Base-by-base conservation (phyloP, 1,139 yeast genomes). In the Candida tropicalis region DNA sequence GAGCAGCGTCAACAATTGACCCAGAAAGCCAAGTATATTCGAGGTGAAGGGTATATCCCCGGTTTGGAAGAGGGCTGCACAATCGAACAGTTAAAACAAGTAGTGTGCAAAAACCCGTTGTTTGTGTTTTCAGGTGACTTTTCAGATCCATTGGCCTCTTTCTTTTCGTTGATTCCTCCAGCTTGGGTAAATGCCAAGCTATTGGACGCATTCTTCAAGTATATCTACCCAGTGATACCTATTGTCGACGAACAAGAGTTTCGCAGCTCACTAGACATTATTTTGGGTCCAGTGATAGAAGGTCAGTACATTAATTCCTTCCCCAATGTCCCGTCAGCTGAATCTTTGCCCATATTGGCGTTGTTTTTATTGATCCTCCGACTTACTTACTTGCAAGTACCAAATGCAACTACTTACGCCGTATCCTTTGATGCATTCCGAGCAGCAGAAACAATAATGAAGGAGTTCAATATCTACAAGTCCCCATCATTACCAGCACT, bases 161-260 rank as follows among this genome's bases (percentile, higher is more conserved):
- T 42, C 27, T 47, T 47, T 17, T 29, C 26, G 15, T 43, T 47
- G 22, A 45, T 47, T n/a, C 50, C 50, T 3, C 50, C 50, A 10
- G 46, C 50, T 10, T 35, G 41, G 42, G 43, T 43, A 5, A 40
- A 42, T 24, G 34, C 37, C 6, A 37, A 42, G 33, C 40, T 43
- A 17, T 29, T 58, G 12, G 43, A 46, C 11, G 32, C 53, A 13
- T 80, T 68, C 53, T 79, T 79, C 54, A 56, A 53, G 3, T 57
- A 62, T 17, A 62, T 77, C 10, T 73, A 72, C 42, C 75, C 77
- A 0, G 65, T 67, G 40, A 59, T 70, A 49, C 84, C 85, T 1
- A 66, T 72, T 37, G 47, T 79, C 12, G 81, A 77, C 42, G 77
- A 77, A 50, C 37, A 38, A 2, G 47, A 51, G 1, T 62, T 66